These are phyloP conservation scores for Yamadazyma atmosphaerica DNA, from an alignment of 1,139 yeast species.

Conservation along the genomic window DNA sequence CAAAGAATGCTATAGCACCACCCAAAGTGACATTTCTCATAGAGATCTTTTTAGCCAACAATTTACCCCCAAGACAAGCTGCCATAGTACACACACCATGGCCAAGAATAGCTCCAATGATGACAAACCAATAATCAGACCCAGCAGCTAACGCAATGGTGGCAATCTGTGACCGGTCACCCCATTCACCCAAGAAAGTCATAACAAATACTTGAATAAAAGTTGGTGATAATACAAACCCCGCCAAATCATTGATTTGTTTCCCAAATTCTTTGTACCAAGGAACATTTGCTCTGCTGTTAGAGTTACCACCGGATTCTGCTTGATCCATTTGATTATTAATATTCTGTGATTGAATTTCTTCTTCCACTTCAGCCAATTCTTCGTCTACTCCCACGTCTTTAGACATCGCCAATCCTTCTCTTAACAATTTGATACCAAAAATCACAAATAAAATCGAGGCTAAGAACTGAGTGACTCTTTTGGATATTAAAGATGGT, in stretches of 20 bases:
- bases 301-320: slow-evolving; percentile 33
- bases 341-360: slow-evolving; percentile 66
- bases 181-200: slow-evolving; percentile 99
- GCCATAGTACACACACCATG: slow-evolving; percentile 87
- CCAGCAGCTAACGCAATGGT: slow-evolving; percentile 99
- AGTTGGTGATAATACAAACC: slow-evolving; percentile 74
- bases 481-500: slow-evolving; percentile 79
- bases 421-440: slow-evolving; percentile 73
- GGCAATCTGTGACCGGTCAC: slow-evolving; percentile 96
- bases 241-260: slow-evolving; percentile 52
- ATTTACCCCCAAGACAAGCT: slow-evolving; percentile 93
- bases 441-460: slow-evolving; percentile 78
- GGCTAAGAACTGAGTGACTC: slow-evolving; percentile 79
- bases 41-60: slow-evolving; percentile 84
- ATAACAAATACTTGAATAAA: slow-evolving; percentile 95
- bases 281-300: slow-evolving; percentile 11
- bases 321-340: slow-evolving; percentile 50
- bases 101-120: slow-evolving; percentile 86
- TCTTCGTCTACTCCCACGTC: slow-evolving; percentile 90
- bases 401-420: slow-evolving; percentile 81
- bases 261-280: slow-evolving; percentile 30
- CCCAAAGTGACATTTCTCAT: slow-evolving; percentile 91
- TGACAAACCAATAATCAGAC: slow-evolving; percentile 85
- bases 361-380: slow-evolving; percentile 95
- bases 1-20: slow-evolving; percentile 82